These are phyloP conservation scores for Mycena alexandri DNA, from an alignment of 768 basidiomycete genomes.

Conservation along the genomic window DNA sequence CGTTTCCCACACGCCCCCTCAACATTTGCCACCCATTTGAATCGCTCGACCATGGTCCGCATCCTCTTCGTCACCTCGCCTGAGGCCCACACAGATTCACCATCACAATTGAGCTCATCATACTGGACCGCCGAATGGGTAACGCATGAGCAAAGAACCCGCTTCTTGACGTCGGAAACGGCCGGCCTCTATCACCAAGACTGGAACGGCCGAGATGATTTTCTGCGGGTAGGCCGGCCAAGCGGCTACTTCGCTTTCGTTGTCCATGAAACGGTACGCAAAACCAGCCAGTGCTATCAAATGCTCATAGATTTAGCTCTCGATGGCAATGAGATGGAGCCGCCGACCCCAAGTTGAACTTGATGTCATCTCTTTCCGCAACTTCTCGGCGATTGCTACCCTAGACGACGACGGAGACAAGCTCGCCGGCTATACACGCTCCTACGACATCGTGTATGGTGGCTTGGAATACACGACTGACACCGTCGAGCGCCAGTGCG, in stretches of 20 bases:
- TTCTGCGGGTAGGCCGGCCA: background rate
- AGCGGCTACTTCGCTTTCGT: background rate
- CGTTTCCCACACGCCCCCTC: no score
- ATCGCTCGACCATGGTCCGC: background rate
- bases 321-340: background rate
- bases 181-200: background rate
- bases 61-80: constrained; percentile 1
- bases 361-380: no score
- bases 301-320: background rate
- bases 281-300: background rate
- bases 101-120: background rate
- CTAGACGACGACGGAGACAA: no score
- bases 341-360: no score
- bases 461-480: no score
- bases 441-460: no score
- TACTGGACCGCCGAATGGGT: background rate
- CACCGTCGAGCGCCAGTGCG: background rate
- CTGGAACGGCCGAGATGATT: background rate
- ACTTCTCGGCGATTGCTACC: no score
- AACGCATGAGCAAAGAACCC: background rate
- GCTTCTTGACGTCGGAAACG: background rate
- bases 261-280: background rate
- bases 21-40: no score
- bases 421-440: no score
- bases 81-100: background rate